Evolutionary conservation across 495 filamentous ascomycete genomes (phyloP), one percentile per base, ranked within the genome.

Genomic region (Penicillium psychrofluorescens): DNA sequence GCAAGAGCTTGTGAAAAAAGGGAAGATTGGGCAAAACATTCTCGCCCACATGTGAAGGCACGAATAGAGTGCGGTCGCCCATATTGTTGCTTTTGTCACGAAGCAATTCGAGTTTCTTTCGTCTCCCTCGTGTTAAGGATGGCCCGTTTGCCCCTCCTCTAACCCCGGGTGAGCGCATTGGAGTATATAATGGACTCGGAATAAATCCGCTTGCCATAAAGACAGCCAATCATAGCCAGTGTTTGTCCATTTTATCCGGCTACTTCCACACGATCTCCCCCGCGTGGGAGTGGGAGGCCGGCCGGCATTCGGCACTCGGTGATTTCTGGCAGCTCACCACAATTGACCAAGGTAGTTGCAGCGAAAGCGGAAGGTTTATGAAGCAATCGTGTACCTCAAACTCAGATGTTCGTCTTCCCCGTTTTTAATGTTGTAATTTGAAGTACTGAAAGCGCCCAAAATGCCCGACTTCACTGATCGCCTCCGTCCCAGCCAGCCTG

Each of bases 401-500:
- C 4, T 22, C 22, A 4, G 22, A 6, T 22, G 22, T 4, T 22
- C 22, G 22, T 22, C 22, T 22, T 22, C 22, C 6, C 22, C 22
- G 6, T 22, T 22, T 22, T 22, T 22, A 22, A 4, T 22, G 22
- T 22, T 22, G 4, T 22, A 4, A 22, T 22, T 22, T 22, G 22
- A 22, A 22, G 22, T 2, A 22, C 22, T 22, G 22, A 22, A 22
- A 22, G 22, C 22, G 45, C 14, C 9, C 14, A 58, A 16, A 7
- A 72, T 73, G 71, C 51, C 59, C 2, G 71, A 75, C 52, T 75
- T 75, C 48, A 67, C 67, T 2, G 69, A 71, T 44, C 52, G 56
- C 14, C 63, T 75, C 15, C 64, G 63, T 36, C 70, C 71, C 22
- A 54, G 49, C 6, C 53, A 67, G 12, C 61, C 59, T 46, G 44